These are phyloP conservation scores for Ophiostoma himal-ulmi DNA, from an alignment of 2,329 filamentous ascomycete species.

Conservation along the genomic window DNA sequence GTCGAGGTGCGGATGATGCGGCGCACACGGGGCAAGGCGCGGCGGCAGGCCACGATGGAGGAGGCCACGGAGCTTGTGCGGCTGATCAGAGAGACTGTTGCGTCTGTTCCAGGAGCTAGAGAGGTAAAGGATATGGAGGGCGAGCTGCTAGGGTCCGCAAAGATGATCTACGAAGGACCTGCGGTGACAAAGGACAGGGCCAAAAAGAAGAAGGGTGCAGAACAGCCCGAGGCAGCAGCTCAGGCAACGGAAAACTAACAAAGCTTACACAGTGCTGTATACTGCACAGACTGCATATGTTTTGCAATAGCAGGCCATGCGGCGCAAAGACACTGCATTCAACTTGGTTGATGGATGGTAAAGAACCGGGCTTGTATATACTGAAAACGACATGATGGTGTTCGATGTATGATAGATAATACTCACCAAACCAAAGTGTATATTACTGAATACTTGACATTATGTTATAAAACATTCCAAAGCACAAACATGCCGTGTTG, in stretches of 20 bases:
- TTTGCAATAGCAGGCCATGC: not conserved
- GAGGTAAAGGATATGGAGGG: conserved; percentile 42
- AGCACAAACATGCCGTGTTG: not conserved
- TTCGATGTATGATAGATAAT: not conserved
- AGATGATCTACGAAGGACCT: conserved; percentile 38
- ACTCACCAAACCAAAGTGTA: not conserved
- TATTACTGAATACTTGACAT: not conserved
- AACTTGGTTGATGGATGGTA: not conserved
- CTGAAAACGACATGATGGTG: not conserved
- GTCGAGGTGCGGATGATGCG: conserved; percentile 68
- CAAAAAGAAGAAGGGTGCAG: not conserved
- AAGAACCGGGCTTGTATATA: not conserved
- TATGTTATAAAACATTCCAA: not conserved
- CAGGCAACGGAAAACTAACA: not conserved
- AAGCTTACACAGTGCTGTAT: not conserved
- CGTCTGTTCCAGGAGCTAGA: conserved; percentile 35
- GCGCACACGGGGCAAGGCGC: conserved; percentile 58
- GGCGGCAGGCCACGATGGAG: conserved; percentile 51
- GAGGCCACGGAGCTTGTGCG: conserved; percentile 56
- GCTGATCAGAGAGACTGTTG: conserved; percentile 34
- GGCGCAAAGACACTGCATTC: not conserved
- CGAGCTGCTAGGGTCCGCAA: conserved; percentile 36
- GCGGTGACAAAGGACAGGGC: not conserved
- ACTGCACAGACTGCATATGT: not conserved
- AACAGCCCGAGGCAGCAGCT: not conserved